Evolutionary conservation across 2,329 filamentous ascomycete genomes (phyloP), one percentile per base, ranked within the genome.

Genomic region (Verticillium nubilum): DNA sequence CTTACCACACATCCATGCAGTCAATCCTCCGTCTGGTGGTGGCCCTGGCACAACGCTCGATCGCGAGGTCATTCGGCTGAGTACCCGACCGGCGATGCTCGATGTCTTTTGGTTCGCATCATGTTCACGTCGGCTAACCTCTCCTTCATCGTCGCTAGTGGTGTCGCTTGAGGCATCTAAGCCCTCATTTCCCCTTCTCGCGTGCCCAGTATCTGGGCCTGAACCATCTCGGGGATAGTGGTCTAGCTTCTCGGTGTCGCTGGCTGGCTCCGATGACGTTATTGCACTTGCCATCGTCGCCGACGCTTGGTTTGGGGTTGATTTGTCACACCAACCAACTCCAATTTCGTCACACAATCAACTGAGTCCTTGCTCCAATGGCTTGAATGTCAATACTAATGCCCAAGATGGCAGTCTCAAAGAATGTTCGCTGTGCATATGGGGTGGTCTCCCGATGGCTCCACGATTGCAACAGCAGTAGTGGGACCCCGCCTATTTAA

Each of bases 11-110:
- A 73, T 62, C 81, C 81, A 84, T 0, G 81, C 80, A 25, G 69
- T 65, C 56, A 68, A 65, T 0, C 81, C 81, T 3, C 80, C 81
- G 28, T 84, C 79, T 0, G 81, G 81, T 1, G 81, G 80, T 23
- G 80, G 80, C 0, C 77, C 76, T 0, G 76, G 76, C 42, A 77
- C 72, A 55, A 70, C 66, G 53, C 71, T 77, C 1, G 75, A 75
- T 37, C 69, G 73, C 1, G 76, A 74, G 19, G 73, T 76, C 3
- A 75, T 72, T 17, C 72, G 69, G 61, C 76, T 80, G 13, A 80
- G 60, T 4, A 77, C 73, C 1, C 76, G 73, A 57, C 65, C 69
- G 1, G 78, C 52, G 0, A 72, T 63, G 17, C 70, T 65, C 17
- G 56, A 33, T 26, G 60, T 27, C 31, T 63, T 56, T 3, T 54